Base-by-base conservation (phyloP, 2,329 filamentous ascomycete species). In the Trichoderma koningiopsis region DNA sequence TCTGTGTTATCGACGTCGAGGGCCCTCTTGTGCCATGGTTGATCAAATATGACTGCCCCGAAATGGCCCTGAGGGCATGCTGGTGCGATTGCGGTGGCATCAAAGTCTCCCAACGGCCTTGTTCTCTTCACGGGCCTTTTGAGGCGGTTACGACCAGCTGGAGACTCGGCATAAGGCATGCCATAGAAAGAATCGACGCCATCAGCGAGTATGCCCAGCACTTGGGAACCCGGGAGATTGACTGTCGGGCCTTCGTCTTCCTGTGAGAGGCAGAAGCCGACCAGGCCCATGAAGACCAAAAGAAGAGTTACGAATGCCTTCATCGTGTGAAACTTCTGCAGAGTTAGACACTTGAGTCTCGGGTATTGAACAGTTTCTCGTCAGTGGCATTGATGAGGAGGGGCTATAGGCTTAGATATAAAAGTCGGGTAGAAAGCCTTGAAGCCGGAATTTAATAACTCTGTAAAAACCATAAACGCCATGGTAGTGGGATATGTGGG, bases 161-260 rank as follows among this genome's bases (percentile, higher is more conserved):
- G 89, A 5, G 88, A 84, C 71, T 89, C 79, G 2, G 89, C 88
- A 73, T 86, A 92, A 1, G 89, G 89, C 68, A 91, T 89, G 14
- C 86, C 88, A 71, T 84, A 84, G 78, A 90, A 91, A 29, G 80
- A 83, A 66, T 91, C 88, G 14, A 90, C 81, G 8, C 65, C 68
- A 14, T 62, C 24, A 4, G 27, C 5, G 24, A 7, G 49, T 29
- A 55, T 19, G 22, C 61, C 61, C 3, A 14, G 33, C 3, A 64
- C 37, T 16, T 31, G 11, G 13, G 61, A 55, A 27, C 24, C 33
- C 5, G 49, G 49, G 35, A 59, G 57, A 40, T 27, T 7, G 16
- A 59, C 57, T 8, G 14, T 59, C 19, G 35, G 31, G 37, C 29
- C 22, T 55, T 64, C 22, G n/a, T 22, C 8, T 14, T 5, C 31